Base-by-base conservation (phyloP, 1,284 basidiomycete species). In the Pisolithus thermaeus region DNA sequence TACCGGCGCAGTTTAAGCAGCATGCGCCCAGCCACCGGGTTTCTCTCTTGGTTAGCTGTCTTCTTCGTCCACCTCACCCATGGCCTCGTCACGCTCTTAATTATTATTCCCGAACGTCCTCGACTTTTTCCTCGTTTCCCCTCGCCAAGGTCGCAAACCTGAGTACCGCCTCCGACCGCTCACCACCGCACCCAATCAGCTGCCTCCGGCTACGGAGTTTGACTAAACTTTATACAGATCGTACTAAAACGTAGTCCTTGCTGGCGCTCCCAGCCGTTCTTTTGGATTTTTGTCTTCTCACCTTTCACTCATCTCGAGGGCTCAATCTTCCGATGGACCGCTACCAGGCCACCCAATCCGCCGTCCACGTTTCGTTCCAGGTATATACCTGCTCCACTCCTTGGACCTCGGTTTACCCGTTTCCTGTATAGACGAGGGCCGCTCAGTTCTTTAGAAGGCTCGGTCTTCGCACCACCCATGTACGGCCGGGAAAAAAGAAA, bases 391-490 rank as follows among this genome's bases (percentile, higher is more conserved):
- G 37, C 36, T 35, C 28, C 6, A 43, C 49, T 54, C 52, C 52
- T 4, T 65, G 50, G 6, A 50, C 56, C 67, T 44, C 6, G 35
- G 47, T 40, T 55, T 36, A 35, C 51, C 46, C 39, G 50, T 48
- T 16, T 18, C 38, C 20, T 8, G 47, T 36, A 46, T 16, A 25
- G 73, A 58, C 60, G 44, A 67, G 70, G 20, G 66, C 70, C 14
- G 68, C 68, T 51, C 72, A 65, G 54, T 66, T 78, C 44, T 69
- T 57, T 65, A 76, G 57, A 69, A 73, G 56, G 59, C 67, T 73
- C 43, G 59, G 64, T 27, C 57, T 73, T 47, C 70, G 64, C 47
- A 60, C 62, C 47, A 60, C 61, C n/a, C 63, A 68, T 48, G 42
- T 54, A 41, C 59, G 64, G 40, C 35, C 27, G 43, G 52, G 49